Conservation (phyloP, 805 yeast species). For the Monosporozyma unispora region DNA sequence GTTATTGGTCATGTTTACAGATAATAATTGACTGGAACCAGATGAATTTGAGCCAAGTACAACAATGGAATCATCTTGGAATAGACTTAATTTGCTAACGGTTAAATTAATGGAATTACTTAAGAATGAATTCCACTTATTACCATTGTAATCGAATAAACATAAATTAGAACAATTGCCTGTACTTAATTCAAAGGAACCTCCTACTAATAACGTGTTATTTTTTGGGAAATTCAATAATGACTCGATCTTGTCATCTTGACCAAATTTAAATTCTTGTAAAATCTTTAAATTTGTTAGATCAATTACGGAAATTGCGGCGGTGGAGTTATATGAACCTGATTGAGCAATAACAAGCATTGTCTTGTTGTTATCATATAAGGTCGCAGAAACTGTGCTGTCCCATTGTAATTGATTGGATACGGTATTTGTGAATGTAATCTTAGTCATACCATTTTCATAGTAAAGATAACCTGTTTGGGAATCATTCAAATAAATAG, state of each 20-base stretch:
- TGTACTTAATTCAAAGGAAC: conserved; percentile 55
- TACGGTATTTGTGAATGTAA: background rate
- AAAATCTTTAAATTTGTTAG: conserved; percentile 41
- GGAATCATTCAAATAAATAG: conserved; percentile 17
- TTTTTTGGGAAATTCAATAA: conserved; percentile 34
- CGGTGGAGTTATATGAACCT: background rate
- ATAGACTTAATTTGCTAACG: conserved; percentile 45
- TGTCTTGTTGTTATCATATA: conserved; percentile 21
- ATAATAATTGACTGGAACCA: conserved; percentile 38
- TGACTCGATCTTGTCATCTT: conserved; percentile 7
- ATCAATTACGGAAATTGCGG: conserved; percentile 19
- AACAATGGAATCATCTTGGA: conserved; percentile 31
- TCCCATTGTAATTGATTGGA: conserved; percentile 13
- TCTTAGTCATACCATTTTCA: background rate
- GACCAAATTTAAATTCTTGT: conserved; percentile 6
- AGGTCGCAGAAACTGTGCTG: conserved; percentile 15
- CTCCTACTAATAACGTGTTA: conserved; percentile 50
- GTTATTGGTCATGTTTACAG: conserved; percentile 11
- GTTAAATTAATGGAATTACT: conserved; percentile 39
- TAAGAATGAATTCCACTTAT: conserved; percentile 42
- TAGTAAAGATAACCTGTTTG: background rate
- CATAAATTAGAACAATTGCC: conserved; percentile 57
- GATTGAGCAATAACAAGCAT: conserved; percentile 13
- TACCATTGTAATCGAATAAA: conserved; percentile 45
- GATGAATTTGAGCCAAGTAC: conserved; percentile 37